Percentiles rank a stretch among this genome's conserved stretches.
phyloP scores from a whole-genome alignment of 1,139 yeast genomes.

The Kurtzmaniella quercitrusa region DNA sequence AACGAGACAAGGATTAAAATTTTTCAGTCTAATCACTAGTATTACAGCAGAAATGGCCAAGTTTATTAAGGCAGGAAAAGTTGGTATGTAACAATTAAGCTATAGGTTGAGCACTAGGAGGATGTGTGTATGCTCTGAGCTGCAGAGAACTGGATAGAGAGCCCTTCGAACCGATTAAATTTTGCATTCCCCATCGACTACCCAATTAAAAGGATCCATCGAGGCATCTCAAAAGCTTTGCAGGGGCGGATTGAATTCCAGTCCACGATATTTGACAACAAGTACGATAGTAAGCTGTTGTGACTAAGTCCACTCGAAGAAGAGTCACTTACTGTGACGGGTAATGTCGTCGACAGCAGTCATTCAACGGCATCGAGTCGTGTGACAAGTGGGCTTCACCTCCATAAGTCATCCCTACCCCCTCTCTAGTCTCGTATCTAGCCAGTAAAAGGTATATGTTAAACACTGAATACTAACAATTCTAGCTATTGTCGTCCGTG shows the following conservation, averaged over 20 bases:
- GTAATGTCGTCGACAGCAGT: too few species aligned
- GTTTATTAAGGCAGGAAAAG: slow-evolving; percentile 99
- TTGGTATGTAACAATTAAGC: slow-evolving; percentile 66
- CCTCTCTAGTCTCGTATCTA: too few species aligned
- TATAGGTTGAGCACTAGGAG: slow-evolving; percentile 1
- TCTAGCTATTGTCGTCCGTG: slow-evolving; percentile 98
- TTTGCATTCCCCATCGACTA: too few species aligned
- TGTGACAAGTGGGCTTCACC: too few species aligned
- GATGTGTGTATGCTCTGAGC: background rate
- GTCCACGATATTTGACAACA: too few species aligned
- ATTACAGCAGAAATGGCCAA: slow-evolving; percentile 68
- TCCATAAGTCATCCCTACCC: too few species aligned
- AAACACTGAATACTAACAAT: slow-evolving; percentile 29
- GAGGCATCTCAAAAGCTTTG: background rate
- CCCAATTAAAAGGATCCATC: background rate
- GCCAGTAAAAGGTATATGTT: background rate
- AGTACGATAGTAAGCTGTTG: too few species aligned
- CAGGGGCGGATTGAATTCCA: background rate
- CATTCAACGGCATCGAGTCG: too few species aligned
- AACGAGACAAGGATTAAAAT: slow-evolving; percentile 6
- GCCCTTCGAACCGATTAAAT: background rate
- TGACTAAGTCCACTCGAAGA: too few species aligned
- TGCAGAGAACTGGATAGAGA: background rate
- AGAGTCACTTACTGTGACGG: too few species aligned
- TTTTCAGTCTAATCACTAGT: slow-evolving; percentile 10